Base-by-base conservation (phyloP, 768 basidiomycete species). In the Tricholoma terreum region DNA sequence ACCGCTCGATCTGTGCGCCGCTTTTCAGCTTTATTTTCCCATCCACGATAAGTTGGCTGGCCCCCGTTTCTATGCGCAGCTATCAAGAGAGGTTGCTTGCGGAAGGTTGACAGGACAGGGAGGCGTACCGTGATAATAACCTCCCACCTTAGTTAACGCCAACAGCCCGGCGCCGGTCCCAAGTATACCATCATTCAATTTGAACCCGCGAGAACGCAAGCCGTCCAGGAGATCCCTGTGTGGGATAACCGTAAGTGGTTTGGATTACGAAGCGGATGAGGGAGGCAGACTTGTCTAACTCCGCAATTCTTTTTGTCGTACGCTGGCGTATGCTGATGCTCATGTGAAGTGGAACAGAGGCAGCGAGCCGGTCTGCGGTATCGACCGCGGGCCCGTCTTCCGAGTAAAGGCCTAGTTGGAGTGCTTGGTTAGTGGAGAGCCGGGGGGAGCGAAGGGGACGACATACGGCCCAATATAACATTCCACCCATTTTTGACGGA, bases 21-120 rank as follows among this genome's bases (percentile, higher is more conserved):
- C 77, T 82, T 71, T 86, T 87, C 56, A 88, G 68, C 67, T 85
- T 85, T 74, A 88, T 86, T 65, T 85, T 82, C 15, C 85, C 84
- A 56, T 85, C 82, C 27, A 77, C 75, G 58, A 87, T 81, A 55
- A 82, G 69, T 65, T 83, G 75, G 57, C 79, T 80, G 2, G 79
- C 80, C 17, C 84, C 84, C 36, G 79, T 77, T 58, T 84, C 82
- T 83, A 9, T 11, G 14, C 7, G 17, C 12, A 2, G 33, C 14
- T 24, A 21, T 38, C 33, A 36, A 14, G 10, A 24, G 15, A 6
- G 14, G 14, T 14, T 17, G 36, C 11, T 17, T 12, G 22, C n/a
- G n/a, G n/a, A n/a, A n/a, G n/a, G n/a, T n/a, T n/a, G 17, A 31
- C 12, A 14, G 24, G 52, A 30, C 22, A 45, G 21, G 19, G 12